Evolutionary conservation across 768 basidiomycete species (phyloP).

Genomic region (Phylloporus sp.): DNA sequence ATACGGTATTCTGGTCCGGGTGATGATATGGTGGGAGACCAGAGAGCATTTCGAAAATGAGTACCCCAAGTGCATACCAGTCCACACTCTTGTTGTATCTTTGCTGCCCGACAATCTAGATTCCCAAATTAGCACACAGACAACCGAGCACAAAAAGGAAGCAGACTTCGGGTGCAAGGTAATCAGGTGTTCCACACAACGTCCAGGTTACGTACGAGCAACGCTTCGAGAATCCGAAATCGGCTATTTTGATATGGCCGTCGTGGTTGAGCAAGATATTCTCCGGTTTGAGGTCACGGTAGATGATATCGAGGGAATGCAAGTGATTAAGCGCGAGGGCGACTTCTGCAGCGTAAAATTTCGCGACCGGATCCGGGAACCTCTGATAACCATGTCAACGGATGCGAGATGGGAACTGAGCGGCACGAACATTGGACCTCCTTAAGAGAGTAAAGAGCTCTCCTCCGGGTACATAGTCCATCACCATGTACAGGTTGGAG

Average conservation of each 20-base stretch:
- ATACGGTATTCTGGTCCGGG: slow-evolving; percentile 75
- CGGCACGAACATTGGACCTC: slow-evolving; percentile 70
- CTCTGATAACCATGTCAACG: slow-evolving; percentile 44
- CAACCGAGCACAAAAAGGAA: slow-evolving; percentile 15
- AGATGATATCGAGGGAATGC: slow-evolving; percentile 85
- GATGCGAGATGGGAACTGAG: slow-evolving; percentile 10
- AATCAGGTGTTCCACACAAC: slow-evolving; percentile 93
- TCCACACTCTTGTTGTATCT: slow-evolving; percentile 97
- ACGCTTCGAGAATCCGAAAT: slow-evolving; percentile 93
- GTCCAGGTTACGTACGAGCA: slow-evolving; percentile 91
- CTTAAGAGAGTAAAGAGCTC: slow-evolving; percentile 93
- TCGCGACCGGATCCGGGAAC: slow-evolving; percentile 95
- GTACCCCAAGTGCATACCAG: slow-evolving; percentile 97
- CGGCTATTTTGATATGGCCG: slow-evolving; percentile 95
- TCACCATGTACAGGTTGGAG: slow-evolving; percentile 94
- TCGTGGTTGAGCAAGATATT: slow-evolving; percentile 92
- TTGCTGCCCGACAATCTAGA: slow-evolving; percentile 70
- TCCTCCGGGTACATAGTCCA: slow-evolving; percentile 95
- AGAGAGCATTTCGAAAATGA: slow-evolving; percentile 97
- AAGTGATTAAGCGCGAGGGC: slow-evolving; percentile 89
- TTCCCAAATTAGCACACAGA: slow-evolving; percentile 6
- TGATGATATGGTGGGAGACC: slow-evolving; percentile 95
- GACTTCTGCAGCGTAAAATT: slow-evolving; percentile 96
- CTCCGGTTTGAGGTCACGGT: slow-evolving; percentile 97
- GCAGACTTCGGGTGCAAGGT: slow-evolving; percentile 88